Conservation (phyloP, 495 filamentous ascomycete genomes). For the Penicillium fimorum region DNA sequence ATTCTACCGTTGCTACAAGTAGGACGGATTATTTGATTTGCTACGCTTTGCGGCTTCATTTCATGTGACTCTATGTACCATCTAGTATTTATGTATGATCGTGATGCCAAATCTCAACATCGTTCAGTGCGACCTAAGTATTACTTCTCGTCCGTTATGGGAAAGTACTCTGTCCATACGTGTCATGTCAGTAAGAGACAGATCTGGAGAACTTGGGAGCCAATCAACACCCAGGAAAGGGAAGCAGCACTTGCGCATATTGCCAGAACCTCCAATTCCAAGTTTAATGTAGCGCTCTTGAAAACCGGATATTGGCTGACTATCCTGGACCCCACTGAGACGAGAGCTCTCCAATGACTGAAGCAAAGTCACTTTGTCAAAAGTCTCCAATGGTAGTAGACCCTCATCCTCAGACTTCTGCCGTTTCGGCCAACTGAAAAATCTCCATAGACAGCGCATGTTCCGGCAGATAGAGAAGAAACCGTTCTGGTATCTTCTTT, state of each 20-base stretch:
- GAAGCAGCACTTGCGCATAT: slow-evolving; percentile 35
- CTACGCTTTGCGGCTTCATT: too few species aligned
- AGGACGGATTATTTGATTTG: neutral
- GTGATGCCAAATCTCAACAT: neutral
- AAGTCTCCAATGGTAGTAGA: slow-evolving; percentile 9
- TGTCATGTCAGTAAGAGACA: slow-evolving; percentile 2
- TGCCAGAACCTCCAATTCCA: slow-evolving; percentile 44
- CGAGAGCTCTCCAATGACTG: slow-evolving; percentile 14
- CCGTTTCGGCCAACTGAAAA: slow-evolving; percentile 23
- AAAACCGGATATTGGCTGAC: neutral
- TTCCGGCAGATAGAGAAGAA: neutral
- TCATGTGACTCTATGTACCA: neutral
- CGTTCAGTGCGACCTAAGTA: slow-evolving; percentile 8
- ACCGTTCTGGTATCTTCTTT: too few species aligned
- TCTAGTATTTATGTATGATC: neutral
- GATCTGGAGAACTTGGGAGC: neutral
- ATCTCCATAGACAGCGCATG: slow-evolving; percentile 20
- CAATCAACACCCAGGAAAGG: slow-evolving; percentile 1
- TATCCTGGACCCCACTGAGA: neutral
- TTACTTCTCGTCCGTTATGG: slow-evolving; percentile 15
- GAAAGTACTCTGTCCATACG: slow-evolving; percentile 9
- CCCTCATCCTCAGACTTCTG: slow-evolving; percentile 14
- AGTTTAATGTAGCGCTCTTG: slow-evolving; percentile 36
- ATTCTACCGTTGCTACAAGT: neutral
- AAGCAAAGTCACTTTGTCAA: slow-evolving; percentile 5